Percentiles rank a stretch among this genome's conserved stretches.
These are phyloP conservation scores for Moricandia moricandioides DNA, from an alignment of 345 rosid species.

Conservation along the genomic window DNA sequence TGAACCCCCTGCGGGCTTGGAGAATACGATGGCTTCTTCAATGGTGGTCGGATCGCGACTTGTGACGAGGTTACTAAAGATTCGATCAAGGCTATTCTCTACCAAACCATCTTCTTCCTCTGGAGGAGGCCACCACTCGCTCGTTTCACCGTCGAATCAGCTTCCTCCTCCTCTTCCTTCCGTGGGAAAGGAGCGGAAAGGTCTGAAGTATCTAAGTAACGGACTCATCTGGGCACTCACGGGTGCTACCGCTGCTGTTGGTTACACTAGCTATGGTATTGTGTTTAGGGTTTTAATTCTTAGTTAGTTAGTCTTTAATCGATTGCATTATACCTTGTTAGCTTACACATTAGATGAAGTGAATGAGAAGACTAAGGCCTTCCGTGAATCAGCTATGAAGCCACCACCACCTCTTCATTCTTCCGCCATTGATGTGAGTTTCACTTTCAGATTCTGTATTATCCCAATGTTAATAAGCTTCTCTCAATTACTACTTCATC, in stretches of 20 bases:
- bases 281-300: too few species aligned
- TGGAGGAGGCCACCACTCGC: constrained; percentile 25
- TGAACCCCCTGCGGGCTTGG: too few species aligned
- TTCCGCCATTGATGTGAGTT: constrained; percentile 51
- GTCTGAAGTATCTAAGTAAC: constrained; percentile 56
- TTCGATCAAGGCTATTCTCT: constrained; percentile 36
- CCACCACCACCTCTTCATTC: constrained; percentile 37
- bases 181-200: constrained; percentile 39
- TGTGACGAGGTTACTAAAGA: constrained; percentile 3
- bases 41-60: too few species aligned
- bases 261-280: constrained; percentile 59
- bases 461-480: not conserved
- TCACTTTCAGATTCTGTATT: not conserved
- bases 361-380: constrained; percentile 61
- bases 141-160: constrained; percentile 37
- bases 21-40: too few species aligned
- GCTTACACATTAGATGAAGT: constrained; percentile 70
- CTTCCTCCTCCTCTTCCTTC: constrained; percentile 38
- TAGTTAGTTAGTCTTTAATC: too few species aligned
- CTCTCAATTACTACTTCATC: constrained; percentile 4
- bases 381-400: constrained; percentile 54
- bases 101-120: constrained; percentile 37
- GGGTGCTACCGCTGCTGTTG: constrained; percentile 55
- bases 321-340: not conserved
- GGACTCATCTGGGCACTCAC: constrained; percentile 52